Evolutionary conservation across 2,329 filamentous ascomycete species (phyloP).

Genomic region (Aspergillus versicolor): DNA sequence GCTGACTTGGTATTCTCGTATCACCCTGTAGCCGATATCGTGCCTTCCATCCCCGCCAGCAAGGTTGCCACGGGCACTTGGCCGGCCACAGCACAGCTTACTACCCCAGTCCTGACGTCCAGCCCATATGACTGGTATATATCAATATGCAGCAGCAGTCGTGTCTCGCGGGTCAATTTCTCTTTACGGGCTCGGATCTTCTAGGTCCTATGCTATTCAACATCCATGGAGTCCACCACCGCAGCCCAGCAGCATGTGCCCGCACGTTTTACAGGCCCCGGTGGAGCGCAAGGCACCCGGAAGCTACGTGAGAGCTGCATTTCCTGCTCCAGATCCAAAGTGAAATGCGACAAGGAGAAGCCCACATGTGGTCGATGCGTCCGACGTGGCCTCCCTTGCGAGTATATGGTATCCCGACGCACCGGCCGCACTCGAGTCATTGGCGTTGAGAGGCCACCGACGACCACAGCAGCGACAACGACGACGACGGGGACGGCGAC

Average conservation of each 20-base stretch:
- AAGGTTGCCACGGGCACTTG: too few species aligned
- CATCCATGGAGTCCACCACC: not conserved
- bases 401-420: conserved; percentile 11
- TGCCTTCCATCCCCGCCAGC: too few species aligned
- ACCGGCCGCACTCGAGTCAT: conserved; percentile 8
- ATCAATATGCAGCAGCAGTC: not conserved
- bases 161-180: not conserved
- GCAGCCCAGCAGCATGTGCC: not conserved
- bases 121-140: not conserved
- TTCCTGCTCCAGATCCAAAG: conserved; percentile 7
- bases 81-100: not conserved
- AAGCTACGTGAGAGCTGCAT: conserved; percentile 12
- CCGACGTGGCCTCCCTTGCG: conserved; percentile 7
- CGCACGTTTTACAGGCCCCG: not conserved
- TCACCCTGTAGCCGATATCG: not conserved
- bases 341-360: conserved; percentile 11
- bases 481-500: not conserved
- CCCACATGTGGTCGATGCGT: conserved; percentile 8
- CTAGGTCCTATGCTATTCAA: not conserved
- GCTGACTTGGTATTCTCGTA: not conserved
- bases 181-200: not conserved
- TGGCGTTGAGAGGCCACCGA: not conserved
- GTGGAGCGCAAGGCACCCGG: not conserved
- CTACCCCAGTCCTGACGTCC: not conserved
- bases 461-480: not conserved